Percentiles rank a stretch among this genome's conserved stretches.
phyloP scores from a whole-genome alignment of 2,329 filamentous ascomycete genomes.

The Cladophialophora psammophila region DNA sequence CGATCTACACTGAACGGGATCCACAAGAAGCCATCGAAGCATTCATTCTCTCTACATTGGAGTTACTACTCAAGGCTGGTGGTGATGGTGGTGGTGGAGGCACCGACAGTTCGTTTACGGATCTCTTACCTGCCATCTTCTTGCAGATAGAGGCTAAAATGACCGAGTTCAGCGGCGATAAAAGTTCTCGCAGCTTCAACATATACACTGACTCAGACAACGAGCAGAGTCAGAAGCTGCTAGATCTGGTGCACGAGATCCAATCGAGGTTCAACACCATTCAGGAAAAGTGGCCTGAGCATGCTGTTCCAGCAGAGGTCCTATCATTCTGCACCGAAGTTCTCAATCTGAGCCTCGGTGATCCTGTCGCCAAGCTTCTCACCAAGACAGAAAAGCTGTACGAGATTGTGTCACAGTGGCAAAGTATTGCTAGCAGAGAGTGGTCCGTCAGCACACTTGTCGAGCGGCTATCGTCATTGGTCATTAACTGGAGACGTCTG shows the following conservation, averaged over 20 bases:
- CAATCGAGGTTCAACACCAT: constrained; percentile 77
- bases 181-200: constrained; percentile 68
- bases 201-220: constrained; percentile 88
- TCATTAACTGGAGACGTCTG: constrained; percentile 87
- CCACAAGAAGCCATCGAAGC: constrained; percentile 44
- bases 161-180: constrained; percentile 52
- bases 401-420: constrained; percentile 88
- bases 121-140: constrained; percentile 70
- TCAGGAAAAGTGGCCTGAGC: constrained; percentile 67
- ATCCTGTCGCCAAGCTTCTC: constrained; percentile 85
- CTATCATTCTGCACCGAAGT: constrained; percentile 76
- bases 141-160: constrained; percentile 70
- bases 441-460: constrained; percentile 75
- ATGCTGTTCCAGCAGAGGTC: constrained; percentile 83
- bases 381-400: constrained; percentile 89
- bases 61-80: constrained; percentile 45
- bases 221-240: constrained; percentile 75
- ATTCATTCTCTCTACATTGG: constrained; percentile 43
- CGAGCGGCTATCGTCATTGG: constrained; percentile 77
- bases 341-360: constrained; percentile 75
- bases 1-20: constrained; percentile 49
- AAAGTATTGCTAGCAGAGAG: constrained; percentile 84
- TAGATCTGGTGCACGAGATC: constrained; percentile 72
- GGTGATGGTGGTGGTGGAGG: constrained; percentile 37
- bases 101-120: constrained; percentile 19